These are phyloP conservation scores for Globisporangium mamillatum DNA, from an alignment of 352 stramenopile species.

Conservation along the genomic window DNA sequence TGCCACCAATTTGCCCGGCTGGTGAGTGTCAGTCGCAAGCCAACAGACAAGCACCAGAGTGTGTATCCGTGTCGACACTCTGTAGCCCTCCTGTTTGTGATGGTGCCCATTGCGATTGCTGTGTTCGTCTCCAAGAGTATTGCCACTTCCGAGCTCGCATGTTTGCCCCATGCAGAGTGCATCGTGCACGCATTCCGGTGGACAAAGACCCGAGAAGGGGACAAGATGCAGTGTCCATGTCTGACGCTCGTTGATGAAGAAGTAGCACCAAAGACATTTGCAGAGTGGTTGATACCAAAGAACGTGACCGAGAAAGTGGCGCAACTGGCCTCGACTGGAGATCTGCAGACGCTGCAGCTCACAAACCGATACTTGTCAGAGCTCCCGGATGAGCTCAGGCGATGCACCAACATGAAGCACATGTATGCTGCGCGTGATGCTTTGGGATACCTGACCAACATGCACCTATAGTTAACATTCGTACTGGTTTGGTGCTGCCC, in stretches of 20 bases:
- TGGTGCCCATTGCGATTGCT: background rate
- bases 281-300: slow-evolving; percentile 20
- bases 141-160: background rate
- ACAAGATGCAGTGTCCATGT: slow-evolving; percentile 29
- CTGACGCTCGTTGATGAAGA: slow-evolving; percentile 28
- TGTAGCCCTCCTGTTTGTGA: background rate
- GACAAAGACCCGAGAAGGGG: background rate
- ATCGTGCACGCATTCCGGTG: slow-evolving; percentile 13
- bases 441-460: too few species aligned
- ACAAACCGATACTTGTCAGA: slow-evolving; percentile 27
- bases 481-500: too few species aligned
- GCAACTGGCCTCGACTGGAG: slow-evolving; percentile 26
- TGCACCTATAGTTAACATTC: too few species aligned
- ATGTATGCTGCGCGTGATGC: slow-evolving; percentile 22
- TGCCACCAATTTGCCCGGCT: background rate
- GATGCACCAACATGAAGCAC: slow-evolving; percentile 30
- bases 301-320: slow-evolving; percentile 21
- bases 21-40: background rate
- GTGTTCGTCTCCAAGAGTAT: background rate
- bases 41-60: background rate
- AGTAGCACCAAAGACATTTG: slow-evolving; percentile 17
- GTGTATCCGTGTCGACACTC: background rate
- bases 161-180: slow-evolving; percentile 14
- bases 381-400: slow-evolving; percentile 22
- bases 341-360: slow-evolving; percentile 31